phyloP scores from a whole-genome alignment of 768 basidiomycete species.

The Boletellus sp. region DNA sequence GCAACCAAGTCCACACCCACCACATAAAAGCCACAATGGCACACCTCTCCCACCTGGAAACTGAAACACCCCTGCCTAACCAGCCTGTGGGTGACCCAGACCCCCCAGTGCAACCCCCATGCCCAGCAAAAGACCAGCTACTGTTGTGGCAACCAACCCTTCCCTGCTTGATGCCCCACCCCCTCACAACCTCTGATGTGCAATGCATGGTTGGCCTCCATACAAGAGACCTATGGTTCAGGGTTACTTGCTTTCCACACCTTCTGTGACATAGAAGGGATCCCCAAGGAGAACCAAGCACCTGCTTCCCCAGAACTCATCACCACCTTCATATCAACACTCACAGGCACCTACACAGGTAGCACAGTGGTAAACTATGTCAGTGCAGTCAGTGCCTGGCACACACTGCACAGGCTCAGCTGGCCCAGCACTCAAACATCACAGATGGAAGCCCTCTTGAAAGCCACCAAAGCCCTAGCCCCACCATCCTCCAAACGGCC shows the following conservation, averaged over 20 bases:
- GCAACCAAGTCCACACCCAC: too few species aligned
- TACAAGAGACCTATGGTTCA: conserved; percentile 32
- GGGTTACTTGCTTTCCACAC: conserved; percentile 39
- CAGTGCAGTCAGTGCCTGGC: conserved; percentile 22
- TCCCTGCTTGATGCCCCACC: too few species aligned
- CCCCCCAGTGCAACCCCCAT: too few species aligned
- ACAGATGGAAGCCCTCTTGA: conserved; percentile 12
- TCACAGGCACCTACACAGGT: conserved; percentile 12
- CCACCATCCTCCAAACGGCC: too few species aligned
- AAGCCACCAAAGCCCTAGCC: too few species aligned
- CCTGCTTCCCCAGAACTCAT: neutral
- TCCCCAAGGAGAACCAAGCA: conserved; percentile 8
- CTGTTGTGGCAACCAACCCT: too few species aligned
- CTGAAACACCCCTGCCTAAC: too few species aligned
- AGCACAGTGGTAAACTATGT: conserved; percentile 14
- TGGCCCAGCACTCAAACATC: conserved; percentile 15
- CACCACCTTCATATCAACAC: neutral
- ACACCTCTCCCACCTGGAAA: too few species aligned
- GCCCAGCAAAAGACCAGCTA: too few species aligned
- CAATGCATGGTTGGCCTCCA: neutral
- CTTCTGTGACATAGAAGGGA: conserved; percentile 29
- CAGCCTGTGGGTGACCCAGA: too few species aligned
- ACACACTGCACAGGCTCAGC: conserved; percentile 17
- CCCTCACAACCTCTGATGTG: too few species aligned
- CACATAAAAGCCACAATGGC: too few species aligned